phyloP scores from a whole-genome alignment of 495 filamentous ascomycete genomes.

The Aspergillus homomorphus region DNA sequence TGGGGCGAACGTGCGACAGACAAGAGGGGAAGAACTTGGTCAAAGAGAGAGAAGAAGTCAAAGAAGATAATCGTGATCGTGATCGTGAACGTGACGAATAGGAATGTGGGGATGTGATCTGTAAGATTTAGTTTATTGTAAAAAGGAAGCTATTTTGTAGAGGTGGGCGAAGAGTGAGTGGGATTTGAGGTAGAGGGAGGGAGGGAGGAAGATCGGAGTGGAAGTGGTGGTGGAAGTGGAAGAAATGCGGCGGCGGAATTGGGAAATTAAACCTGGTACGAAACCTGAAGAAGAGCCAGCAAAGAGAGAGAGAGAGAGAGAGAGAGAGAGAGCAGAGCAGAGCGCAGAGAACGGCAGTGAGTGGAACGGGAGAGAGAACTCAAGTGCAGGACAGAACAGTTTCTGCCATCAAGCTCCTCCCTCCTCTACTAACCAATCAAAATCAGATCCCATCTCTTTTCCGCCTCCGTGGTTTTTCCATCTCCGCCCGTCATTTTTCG shows the following conservation, averaged over 20 bases:
- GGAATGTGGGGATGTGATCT: constrained; percentile 4
- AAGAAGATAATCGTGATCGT: constrained; percentile 23
- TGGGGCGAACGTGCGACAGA: constrained; percentile 13
- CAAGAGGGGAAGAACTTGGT: constrained; percentile 16
- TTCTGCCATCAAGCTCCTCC: constrained; percentile 22
- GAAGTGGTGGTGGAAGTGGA: not conserved
- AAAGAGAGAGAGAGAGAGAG: not conserved
- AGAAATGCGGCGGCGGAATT: constrained; percentile 9
- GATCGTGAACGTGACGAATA: constrained; percentile 21
- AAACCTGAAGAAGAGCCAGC: not conserved
- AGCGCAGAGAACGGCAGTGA: not conserved
- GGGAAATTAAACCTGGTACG: not conserved
- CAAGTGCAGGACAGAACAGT: not conserved
- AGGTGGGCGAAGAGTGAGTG: not conserved
- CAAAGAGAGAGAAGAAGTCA: constrained; percentile 15
- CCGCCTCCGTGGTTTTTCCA: constrained; percentile 38
- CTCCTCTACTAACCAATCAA: constrained; percentile 30
- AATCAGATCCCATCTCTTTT: constrained; percentile 17
- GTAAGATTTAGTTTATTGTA: not conserved
- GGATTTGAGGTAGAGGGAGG: not conserved
- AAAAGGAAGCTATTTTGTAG: not conserved
- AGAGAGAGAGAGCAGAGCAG: not conserved
- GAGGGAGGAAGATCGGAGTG: not conserved
- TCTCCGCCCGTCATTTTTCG: constrained; percentile 14
- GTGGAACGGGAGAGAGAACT: not conserved